These are phyloP conservation scores for Apiospora rasikravindrae DNA, from an alignment of 2,329 filamentous ascomycete genomes.

Conservation along the genomic window DNA sequence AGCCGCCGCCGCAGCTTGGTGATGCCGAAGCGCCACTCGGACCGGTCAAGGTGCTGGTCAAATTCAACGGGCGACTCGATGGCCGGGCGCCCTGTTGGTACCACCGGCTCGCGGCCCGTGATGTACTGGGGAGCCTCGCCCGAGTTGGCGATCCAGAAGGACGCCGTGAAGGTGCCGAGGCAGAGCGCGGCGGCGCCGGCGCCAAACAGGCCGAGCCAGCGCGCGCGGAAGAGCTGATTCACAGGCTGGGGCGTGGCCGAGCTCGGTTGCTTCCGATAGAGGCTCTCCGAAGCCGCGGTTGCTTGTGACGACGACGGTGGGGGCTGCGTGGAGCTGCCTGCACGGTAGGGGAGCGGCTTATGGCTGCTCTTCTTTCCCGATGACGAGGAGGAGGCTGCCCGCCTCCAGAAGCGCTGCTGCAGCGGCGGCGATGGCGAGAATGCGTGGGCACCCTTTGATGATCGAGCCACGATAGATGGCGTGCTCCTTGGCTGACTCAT, in stretches of 20 bases:
- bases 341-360: constrained; percentile 9
- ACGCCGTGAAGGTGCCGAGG: constrained; percentile 54
- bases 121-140: constrained; percentile 28
- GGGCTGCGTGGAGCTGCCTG: not conserved
- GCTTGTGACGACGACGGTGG: not conserved
- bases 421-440: not conserved
- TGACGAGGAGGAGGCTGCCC: not conserved
- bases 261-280: not conserved
- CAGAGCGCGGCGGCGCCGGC: constrained; percentile 51
- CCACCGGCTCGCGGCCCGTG: constrained; percentile 41
- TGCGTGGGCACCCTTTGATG: not conserved
- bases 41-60: constrained; percentile 61
- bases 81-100: constrained; percentile 55
- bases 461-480: not conserved
- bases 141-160: constrained; percentile 26
- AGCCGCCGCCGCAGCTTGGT: constrained; percentile 55
- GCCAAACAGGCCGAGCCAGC: constrained; percentile 52
- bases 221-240: constrained; percentile 40
- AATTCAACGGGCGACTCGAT: constrained; percentile 59
- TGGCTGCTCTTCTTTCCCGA: not conserved
- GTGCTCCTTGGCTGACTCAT: not conserved
- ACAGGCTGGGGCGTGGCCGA: constrained; percentile 21
- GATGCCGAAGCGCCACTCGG: constrained; percentile 63
- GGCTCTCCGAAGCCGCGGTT: not conserved
- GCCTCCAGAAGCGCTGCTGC: not conserved